phyloP scores from a whole-genome alignment of 495 filamentous ascomycete genomes.

The Podospora anserina region DNA sequence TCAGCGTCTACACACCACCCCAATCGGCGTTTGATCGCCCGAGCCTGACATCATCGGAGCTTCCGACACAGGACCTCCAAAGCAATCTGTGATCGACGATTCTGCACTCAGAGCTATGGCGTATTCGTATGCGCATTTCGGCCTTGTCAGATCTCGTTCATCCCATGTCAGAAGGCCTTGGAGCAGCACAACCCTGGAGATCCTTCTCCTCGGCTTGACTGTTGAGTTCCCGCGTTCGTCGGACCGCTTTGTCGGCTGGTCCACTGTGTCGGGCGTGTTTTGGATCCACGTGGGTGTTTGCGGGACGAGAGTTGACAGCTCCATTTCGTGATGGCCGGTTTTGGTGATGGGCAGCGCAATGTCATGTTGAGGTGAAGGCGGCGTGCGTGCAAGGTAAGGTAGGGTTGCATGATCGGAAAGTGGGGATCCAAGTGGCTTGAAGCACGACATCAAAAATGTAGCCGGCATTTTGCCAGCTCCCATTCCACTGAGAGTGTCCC shows the following conservation, averaged over 20 bases:
- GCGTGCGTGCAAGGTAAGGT: slow-evolving; percentile 3
- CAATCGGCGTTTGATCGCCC: slow-evolving; percentile 19
- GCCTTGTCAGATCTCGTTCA: slow-evolving; percentile 40
- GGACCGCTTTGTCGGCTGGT: slow-evolving; percentile 20
- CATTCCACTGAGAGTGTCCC: slow-evolving; percentile 26
- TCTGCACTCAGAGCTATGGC: slow-evolving; percentile 9
- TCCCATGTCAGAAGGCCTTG: slow-evolving; percentile 31
- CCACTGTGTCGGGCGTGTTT: slow-evolving; percentile 24
- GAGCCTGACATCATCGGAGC: slow-evolving; percentile 13
- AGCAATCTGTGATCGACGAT: slow-evolving; percentile 19
- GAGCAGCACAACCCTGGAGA: slow-evolving; percentile 14
- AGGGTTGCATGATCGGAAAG: slow-evolving; percentile 35
- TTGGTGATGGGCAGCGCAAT: neutral
- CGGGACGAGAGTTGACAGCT: neutral
- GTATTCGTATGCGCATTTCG: slow-evolving; percentile 7
- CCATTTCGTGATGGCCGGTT: neutral
- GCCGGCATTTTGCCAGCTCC: slow-evolving; percentile 35
- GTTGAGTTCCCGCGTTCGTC: neutral
- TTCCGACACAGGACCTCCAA: neutral
- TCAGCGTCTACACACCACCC: neutral
- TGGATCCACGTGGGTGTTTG: slow-evolving; percentile 5
- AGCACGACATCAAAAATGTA: slow-evolving; percentile 25
- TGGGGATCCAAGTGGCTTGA: slow-evolving; percentile 18
- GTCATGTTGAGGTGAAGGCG: slow-evolving; percentile 5
- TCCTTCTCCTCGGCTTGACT: neutral